A percentile compares a stretch with the other conserved stretches of the same genome.
phyloP scores from a whole-genome alignment of 2,329 filamentous ascomycete genomes.

The Lecanosticta acicola region DNA sequence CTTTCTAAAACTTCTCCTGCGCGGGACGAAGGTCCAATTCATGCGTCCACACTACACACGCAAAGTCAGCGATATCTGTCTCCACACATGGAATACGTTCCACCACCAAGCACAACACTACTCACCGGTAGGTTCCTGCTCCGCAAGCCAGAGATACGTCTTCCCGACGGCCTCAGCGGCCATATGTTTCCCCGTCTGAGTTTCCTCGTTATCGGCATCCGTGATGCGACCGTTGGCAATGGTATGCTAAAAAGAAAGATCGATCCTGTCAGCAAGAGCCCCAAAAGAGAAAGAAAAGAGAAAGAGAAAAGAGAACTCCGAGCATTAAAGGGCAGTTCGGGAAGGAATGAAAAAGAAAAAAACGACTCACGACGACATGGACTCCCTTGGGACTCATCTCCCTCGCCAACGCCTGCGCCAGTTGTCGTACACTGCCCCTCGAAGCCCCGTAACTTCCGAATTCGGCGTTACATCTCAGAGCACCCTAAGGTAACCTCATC shows the following conservation, averaged over 20 bases:
- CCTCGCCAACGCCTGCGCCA: constrained; percentile 52
- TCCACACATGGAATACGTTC: no score
- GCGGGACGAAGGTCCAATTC: constrained; percentile 49
- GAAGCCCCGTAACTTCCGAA: constrained; percentile 53
- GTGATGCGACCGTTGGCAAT: constrained; percentile 53
- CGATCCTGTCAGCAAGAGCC: not conserved
- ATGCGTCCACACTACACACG: constrained; percentile 42
- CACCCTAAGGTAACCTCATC: constrained; percentile 6
- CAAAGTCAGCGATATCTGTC: no score
- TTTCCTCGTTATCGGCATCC: constrained; percentile 47
- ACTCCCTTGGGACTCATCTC: constrained; percentile 54
- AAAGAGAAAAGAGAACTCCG: not conserved
- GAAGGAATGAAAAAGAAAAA: not conserved
- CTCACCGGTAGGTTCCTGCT: constrained; percentile 40
- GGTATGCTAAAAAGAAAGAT: constrained; percentile 38
- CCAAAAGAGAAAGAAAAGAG: not conserved
- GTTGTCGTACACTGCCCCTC: constrained; percentile 48
- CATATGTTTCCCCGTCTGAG: constrained; percentile 50
- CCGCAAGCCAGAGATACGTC: constrained; percentile 49
- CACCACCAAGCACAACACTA: not conserved
- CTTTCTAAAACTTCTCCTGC: constrained; percentile 43
- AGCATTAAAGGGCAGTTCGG: no score
- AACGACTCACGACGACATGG: constrained; percentile 42
- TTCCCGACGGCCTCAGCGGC: constrained; percentile 54
- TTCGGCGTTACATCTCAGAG: constrained; percentile 48